Evolutionary conservation across 2,329 filamentous ascomycete genomes (phyloP).

Genomic region (Pseudogymnoascus sp.): DNA sequence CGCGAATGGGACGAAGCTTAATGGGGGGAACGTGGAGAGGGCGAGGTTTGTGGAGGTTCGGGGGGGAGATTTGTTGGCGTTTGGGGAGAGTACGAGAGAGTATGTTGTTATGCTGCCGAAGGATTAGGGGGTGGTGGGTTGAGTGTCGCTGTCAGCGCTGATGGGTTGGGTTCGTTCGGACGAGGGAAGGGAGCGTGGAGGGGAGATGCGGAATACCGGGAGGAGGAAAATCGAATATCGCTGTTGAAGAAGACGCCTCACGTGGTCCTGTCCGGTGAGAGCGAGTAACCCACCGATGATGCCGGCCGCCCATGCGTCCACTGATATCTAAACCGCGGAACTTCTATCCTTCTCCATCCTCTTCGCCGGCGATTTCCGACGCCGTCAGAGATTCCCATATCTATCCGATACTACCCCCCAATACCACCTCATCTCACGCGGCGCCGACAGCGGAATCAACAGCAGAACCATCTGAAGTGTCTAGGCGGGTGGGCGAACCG

Average conservation of each 20-base stretch:
- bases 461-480: conserved; percentile 20
- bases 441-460: neutral
- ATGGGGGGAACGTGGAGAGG: conserved; percentile 64
- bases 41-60: conserved; percentile 79
- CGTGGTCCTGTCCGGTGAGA: neutral
- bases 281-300: neutral
- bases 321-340: neutral
- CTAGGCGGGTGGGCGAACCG: neutral
- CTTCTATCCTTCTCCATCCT: neutral
- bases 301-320: neutral
- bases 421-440: neutral
- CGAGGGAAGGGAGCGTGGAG: neutral
- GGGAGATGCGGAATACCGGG: neutral
- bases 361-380: neutral
- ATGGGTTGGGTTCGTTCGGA: neutral
- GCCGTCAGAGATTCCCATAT: neutral
- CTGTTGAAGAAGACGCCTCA: neutral
- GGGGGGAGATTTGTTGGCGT: conserved; percentile 82
- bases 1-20: conserved; percentile 81
- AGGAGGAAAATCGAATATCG: neutral
- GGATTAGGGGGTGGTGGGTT: conserved; percentile 11
- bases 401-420: neutral
- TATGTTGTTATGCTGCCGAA: conserved; percentile 82
- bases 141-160: neutral
- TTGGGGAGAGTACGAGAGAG: conserved; percentile 82